Percentiles rank a stretch among this genome's conserved stretches.
Conservation (phyloP, 345 rosid genomes). For the Combretum micranthum region DNA sequence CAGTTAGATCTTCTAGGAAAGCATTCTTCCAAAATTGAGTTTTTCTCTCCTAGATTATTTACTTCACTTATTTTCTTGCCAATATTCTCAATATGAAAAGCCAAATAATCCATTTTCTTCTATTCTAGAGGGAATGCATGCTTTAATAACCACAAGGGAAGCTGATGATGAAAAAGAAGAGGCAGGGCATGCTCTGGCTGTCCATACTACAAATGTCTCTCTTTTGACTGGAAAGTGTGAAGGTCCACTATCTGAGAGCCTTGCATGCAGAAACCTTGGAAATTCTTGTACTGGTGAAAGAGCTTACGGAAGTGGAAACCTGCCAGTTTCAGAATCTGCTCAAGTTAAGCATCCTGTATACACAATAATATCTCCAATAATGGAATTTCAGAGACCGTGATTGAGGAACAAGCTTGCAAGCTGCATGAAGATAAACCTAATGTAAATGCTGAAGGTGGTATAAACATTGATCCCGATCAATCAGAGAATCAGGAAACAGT, state of each 20-base stretch:
- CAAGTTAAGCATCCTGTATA: slow-evolving; percentile 19
- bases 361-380: slow-evolving; percentile 15
- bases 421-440: slow-evolving; percentile 14
- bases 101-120: too few species aligned
- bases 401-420: slow-evolving; percentile 20
- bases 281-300: slow-evolving; percentile 18
- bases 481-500: slow-evolving; percentile 15
- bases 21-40: too few species aligned
- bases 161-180: slow-evolving; percentile 2
- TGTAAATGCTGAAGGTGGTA: slow-evolving; percentile 12
- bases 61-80: too few species aligned
- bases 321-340: slow-evolving; percentile 21
- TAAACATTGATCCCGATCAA: slow-evolving; percentile 9
- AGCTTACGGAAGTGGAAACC: slow-evolving; percentile 13
- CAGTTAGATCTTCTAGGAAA: too few species aligned
- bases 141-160: neutral
- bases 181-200: neutral
- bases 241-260: slow-evolving; percentile 43
- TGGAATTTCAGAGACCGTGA: slow-evolving; percentile 9
- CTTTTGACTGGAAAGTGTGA: slow-evolving; percentile 13
- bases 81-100: too few species aligned
- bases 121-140: neutral
- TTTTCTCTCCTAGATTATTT: too few species aligned
- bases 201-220: slow-evolving; percentile 6
- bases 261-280: slow-evolving; percentile 24